Percentiles rank a stretch among this genome's conserved stretches.
Evolutionary conservation across 129 eudicot genomes (phyloP).

Genomic region (Lactuca saligna): DNA sequence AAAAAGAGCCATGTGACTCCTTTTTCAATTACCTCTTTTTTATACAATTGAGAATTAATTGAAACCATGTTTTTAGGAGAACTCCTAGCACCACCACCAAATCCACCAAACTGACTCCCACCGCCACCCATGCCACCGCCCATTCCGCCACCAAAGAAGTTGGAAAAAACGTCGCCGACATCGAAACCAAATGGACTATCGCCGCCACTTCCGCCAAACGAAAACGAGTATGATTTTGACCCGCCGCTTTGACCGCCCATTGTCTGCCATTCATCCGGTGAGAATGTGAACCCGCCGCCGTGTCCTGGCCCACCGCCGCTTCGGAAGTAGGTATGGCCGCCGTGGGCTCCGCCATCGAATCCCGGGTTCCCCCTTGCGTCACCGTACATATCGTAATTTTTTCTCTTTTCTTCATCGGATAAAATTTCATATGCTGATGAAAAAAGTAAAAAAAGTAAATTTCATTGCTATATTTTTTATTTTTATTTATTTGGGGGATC

Average conservation of each 20-base stretch:
- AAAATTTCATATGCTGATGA: slow-evolving; percentile 83
- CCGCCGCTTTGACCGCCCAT: slow-evolving; percentile 78
- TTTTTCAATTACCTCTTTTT: slow-evolving; percentile 64
- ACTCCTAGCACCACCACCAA: slow-evolving; percentile 39
- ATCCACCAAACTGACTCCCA: slow-evolving; percentile 64
- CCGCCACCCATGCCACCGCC: slow-evolving; percentile 65
- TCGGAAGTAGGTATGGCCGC: slow-evolving; percentile 60
- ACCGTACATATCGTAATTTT: slow-evolving; percentile 89
- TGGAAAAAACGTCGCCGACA: slow-evolving; percentile 73
- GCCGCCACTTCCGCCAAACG: slow-evolving; percentile 84
- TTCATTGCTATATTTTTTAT: not conserved
- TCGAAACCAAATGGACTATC: slow-evolving; percentile 66
- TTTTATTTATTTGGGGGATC: not conserved
- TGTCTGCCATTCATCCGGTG: slow-evolving; percentile 78
- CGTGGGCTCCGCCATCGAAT: slow-evolving; percentile 52
- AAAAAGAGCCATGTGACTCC: slow-evolving; percentile 80
- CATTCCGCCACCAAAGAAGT: slow-evolving; percentile 78
- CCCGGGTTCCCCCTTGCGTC: slow-evolving; percentile 81
- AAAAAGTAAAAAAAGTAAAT: slow-evolving; percentile 4
- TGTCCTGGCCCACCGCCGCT: slow-evolving; percentile 92
- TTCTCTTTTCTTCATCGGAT: slow-evolving; percentile 87
- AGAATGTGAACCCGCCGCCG: slow-evolving; percentile 56
- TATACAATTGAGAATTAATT: slow-evolving; percentile 53
- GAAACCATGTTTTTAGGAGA: slow-evolving; percentile 45
- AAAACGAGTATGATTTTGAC: slow-evolving; percentile 76